phyloP scores from a whole-genome alignment of 805 yeast genomes.

The Wickerhamiella bombiphila region DNA sequence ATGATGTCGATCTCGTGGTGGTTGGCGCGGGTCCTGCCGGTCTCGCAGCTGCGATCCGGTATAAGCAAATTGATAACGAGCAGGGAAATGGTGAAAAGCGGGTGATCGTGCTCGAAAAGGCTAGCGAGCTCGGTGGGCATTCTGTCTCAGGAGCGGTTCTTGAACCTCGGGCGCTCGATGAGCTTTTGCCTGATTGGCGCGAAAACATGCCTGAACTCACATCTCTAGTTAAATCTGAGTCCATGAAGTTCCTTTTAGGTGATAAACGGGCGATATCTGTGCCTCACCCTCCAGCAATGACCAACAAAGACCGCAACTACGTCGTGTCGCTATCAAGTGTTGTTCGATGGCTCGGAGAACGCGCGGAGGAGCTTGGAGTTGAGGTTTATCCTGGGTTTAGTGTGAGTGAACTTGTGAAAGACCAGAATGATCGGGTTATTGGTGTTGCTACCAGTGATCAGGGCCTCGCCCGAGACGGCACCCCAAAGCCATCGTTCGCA shows the following conservation, averaged over 20 bases:
- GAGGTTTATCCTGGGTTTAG: conserved; percentile 86
- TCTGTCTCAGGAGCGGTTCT: conserved; percentile 86
- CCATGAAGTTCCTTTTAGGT: conserved; percentile 50
- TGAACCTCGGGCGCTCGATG: conserved; percentile 79
- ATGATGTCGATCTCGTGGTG: conserved; percentile 83
- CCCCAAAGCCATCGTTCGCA: conserved; percentile 73
- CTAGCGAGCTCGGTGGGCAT: conserved; percentile 86
- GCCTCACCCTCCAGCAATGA: conserved; percentile 90
- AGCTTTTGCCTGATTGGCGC: conserved; percentile 56
- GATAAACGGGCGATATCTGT: conserved; percentile 46
- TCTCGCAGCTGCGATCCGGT: conserved; percentile 74
- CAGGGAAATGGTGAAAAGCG: conserved; percentile 51
- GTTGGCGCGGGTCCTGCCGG: conserved; percentile 99
- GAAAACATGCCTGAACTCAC: conserved; percentile 39
- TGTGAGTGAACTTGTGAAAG: conserved; percentile 63
- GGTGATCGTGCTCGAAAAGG: conserved; percentile 83
- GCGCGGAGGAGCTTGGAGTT: conserved; percentile 87
- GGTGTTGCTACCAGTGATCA: conserved; percentile 93
- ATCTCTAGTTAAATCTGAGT: conserved; percentile 62
- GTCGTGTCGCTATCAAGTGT: conserved; percentile 74
- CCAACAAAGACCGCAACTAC: conserved; percentile 65
- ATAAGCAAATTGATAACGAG: conserved; percentile 70
- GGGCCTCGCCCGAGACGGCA: conserved; percentile 66
- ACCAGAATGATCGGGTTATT: conserved; percentile 40
- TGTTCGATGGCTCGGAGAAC: conserved; percentile 66